Conservation (phyloP, 2,329 filamentous ascomycete species). For the Apiospora sp. region DNA sequence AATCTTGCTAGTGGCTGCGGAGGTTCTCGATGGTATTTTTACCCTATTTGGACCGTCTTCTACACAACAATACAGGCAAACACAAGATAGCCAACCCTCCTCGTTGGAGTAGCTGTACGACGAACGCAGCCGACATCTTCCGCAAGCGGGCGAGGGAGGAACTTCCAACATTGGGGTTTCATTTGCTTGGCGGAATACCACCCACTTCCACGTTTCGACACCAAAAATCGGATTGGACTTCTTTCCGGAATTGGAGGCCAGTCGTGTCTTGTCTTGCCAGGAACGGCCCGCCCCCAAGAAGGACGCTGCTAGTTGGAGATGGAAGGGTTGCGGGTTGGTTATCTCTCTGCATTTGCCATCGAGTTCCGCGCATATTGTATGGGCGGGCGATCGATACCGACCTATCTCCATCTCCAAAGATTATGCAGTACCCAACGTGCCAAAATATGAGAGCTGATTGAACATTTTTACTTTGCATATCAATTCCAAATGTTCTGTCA, state of each 20-base stretch:
- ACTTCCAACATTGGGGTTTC: neutral
- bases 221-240: neutral
- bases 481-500: neutral
- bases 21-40: neutral
- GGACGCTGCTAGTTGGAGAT: neutral
- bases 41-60: neutral
- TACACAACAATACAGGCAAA: neutral
- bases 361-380: neutral
- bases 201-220: neutral
- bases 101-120: neutral
- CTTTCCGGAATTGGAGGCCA: neutral
- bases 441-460: neutral
- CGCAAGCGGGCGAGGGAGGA: neutral
- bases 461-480: neutral
- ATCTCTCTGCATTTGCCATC: neutral
- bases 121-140: neutral
- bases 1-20: neutral
- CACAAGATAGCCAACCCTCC: neutral
- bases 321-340: neutral
- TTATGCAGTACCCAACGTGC: neutral
- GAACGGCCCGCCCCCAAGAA: constrained; percentile 2
- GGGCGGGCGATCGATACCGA: neutral
- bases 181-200: constrained; percentile 1
- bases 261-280: neutral
- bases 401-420: neutral